Evolutionary conservation across 2,329 filamentous ascomycete genomes (phyloP), one percentile per base, ranked within the genome.

Genomic region (Cladosporium sp.): DNA sequence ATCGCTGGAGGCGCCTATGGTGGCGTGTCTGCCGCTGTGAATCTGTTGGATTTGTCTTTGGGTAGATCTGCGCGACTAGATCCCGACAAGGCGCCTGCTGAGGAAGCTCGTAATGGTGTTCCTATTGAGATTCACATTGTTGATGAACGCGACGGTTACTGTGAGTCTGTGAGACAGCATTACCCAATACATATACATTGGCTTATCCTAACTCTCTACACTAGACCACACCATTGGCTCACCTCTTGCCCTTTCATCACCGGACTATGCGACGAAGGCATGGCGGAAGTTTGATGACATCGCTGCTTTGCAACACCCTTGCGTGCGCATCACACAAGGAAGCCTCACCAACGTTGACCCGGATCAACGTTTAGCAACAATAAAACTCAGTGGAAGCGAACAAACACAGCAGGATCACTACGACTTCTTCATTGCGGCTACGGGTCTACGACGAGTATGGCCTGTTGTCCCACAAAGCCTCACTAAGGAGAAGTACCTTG

Each of bases 141-240:
- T 28, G 90, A 93, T 72, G 89, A 93, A 76, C 82, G 89, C n/a
- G 91, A 93, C 80, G 91, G 91, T n/a, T 93, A 88, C 76, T 93
- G 90, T 93, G 81, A 67, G 63, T 87, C 76, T 93, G 90, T 93
- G 81, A 67, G 63, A 57, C 6, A 12, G 1, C 23, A 26, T 0
- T 2, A 18, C 23, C 5, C 21, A 18, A 11, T 12, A 28, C 1
- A 23, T 14, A n/a, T 7, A 12, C 8, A 12, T n/a, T 31, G 29
- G 21, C 53, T 6, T 21, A 16, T 60, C 57, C 40, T 46, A 3
- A 46, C 11, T 3, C 1, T 37, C 82, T 73, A 73, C 18, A 91
- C 80, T 69, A 91, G 61, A 88, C 77, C 91, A 94, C 76, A 77
- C 91, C 29, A 92, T 94, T 71, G 90, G 91, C 59, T 87, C 89